phyloP scores from a whole-genome alignment of 345 rosid species.

The Gossypium mustelinum region DNA sequence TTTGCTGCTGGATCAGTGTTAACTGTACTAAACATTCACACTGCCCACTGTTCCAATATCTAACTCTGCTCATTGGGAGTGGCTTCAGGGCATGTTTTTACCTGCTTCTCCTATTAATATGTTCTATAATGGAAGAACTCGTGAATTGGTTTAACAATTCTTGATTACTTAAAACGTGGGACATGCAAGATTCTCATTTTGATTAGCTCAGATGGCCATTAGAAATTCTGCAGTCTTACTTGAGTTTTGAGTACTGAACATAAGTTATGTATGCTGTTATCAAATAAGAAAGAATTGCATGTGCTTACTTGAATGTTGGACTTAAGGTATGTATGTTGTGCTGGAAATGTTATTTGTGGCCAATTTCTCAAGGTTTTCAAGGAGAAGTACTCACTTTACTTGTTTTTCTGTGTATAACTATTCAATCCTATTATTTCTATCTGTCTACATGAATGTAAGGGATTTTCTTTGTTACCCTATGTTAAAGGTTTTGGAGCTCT shows the following conservation, averaged over 20 bases:
- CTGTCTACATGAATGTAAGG: not conserved
- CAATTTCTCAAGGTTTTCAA: not conserved
- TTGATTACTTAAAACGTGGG: not conserved
- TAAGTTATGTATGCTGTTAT: not conserved
- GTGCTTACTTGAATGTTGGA: not conserved
- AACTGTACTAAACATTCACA: not conserved
- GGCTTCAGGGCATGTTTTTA: not conserved
- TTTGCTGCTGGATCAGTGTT: not conserved
- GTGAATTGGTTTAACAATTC: not conserved
- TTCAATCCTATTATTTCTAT: not conserved
- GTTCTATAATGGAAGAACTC: not conserved
- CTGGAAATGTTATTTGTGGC: not conserved
- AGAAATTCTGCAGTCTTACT: not conserved
- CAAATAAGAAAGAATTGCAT: not conserved
- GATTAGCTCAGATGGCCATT: not conserved
- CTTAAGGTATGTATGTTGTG: not conserved
- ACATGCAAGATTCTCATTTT: not conserved
- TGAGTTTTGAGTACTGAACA: constrained; percentile 6
- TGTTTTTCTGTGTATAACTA: not conserved
- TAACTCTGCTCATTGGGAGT: not conserved
- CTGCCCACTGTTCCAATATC: not conserved
- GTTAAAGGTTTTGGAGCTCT: constrained; percentile 56
- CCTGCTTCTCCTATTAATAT: not conserved
- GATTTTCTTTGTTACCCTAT: not conserved
- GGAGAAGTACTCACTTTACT: not conserved